Evolutionary conservation across 2,329 filamentous ascomycete genomes (phyloP).

Genomic region (Fusarium camptoceras): DNA sequence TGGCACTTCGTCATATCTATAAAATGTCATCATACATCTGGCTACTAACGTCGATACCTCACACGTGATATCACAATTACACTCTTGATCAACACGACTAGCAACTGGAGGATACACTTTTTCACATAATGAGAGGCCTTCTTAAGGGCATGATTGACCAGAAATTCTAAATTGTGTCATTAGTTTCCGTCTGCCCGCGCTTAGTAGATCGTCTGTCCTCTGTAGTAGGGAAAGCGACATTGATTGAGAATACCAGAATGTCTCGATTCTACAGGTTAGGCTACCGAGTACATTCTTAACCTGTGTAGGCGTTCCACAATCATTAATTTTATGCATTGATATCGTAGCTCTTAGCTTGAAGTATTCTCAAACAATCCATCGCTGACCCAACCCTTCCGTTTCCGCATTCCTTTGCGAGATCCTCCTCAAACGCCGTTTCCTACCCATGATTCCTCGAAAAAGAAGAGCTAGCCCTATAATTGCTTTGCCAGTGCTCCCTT

Average conservation of each 20-base stretch:
- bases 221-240: neutral
- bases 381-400: slow-evolving; percentile 14
- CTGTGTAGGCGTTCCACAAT: neutral
- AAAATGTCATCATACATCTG: slow-evolving; percentile 38
- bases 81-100: slow-evolving; percentile 9
- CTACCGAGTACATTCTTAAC: neutral
- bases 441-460: slow-evolving; percentile 28
- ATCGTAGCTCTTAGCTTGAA: slow-evolving; percentile 34
- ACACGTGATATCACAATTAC: slow-evolving; percentile 36
- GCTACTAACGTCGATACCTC: neutral
- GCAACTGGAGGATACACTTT: slow-evolving; percentile 1
- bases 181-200: neutral
- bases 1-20: slow-evolving; percentile 21
- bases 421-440: slow-evolving; percentile 39
- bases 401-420: slow-evolving; percentile 5
- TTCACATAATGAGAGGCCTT: slow-evolving; percentile 6
- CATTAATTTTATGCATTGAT: slow-evolving; percentile 42
- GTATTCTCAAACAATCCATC: slow-evolving; percentile 25
- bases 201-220: neutral
- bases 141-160: neutral
- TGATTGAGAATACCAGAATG: neutral
- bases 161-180: neutral
- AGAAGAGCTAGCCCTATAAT: slow-evolving; percentile 24
- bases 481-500: slow-evolving; percentile 31
- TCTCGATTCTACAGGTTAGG: neutral